These are phyloP conservation scores for Aspergillus wentii DNA, from an alignment of 495 filamentous ascomycete genomes.

Conservation along the genomic window DNA sequence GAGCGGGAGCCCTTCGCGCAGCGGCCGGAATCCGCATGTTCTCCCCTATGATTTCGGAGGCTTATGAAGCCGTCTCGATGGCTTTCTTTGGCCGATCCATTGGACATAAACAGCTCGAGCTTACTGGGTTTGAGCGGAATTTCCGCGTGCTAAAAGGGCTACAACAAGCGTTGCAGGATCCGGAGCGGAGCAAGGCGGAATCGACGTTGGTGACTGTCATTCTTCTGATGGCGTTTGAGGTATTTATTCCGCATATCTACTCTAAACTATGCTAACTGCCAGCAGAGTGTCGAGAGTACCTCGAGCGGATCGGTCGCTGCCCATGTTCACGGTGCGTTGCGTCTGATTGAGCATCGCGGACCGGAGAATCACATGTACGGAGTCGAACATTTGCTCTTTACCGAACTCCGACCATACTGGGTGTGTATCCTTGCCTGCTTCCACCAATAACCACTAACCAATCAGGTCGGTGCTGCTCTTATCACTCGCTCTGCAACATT, in stretches of 20 bases:
- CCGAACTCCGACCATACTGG: conserved; percentile 42
- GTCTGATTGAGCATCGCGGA: conserved; percentile 40
- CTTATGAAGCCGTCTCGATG: conserved; percentile 38
- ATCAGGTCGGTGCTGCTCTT: conserved; percentile 31
- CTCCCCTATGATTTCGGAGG: conserved; percentile 35
- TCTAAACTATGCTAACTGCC: conserved; percentile 7
- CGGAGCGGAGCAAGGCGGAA: conserved; percentile 38
- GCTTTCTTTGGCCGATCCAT: conserved; percentile 39
- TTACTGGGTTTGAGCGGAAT: conserved; percentile 33
- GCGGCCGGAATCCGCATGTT: conserved; percentile 42
- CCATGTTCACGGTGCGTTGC: conserved; percentile 38
- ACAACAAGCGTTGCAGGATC: conserved; percentile 35
- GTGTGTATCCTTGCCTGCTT: conserved; percentile 19
- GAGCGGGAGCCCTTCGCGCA: conserved; percentile 36
- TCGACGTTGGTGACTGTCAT: conserved; percentile 40
- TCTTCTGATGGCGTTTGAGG: conserved; percentile 41
- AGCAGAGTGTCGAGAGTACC: conserved; percentile 39
- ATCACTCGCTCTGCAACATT: conserved; percentile 29
- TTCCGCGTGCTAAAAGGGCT: conserved; percentile 34
- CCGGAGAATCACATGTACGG: conserved; percentile 42
- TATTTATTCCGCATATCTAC: conserved; percentile 1
- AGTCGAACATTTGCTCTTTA: conserved; percentile 40
- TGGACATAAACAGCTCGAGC: conserved; percentile 33
- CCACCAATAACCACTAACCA: conserved; percentile 5
- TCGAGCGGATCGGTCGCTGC: conserved; percentile 28